phyloP scores from a whole-genome alignment of 805 yeast genomes.

The Wickerhamomyces bisporus region DNA sequence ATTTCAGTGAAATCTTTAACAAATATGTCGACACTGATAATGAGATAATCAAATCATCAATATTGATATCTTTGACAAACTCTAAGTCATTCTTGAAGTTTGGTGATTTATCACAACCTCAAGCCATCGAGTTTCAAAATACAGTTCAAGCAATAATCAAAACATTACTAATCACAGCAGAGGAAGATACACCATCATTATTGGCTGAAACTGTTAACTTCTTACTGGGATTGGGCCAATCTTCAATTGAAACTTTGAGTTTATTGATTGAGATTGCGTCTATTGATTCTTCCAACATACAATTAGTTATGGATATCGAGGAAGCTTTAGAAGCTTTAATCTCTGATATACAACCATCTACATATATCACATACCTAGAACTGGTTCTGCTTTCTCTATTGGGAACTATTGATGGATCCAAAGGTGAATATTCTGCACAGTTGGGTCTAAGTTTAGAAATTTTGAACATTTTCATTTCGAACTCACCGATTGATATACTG shows the following conservation, averaged over 20 bases:
- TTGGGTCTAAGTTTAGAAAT: slow-evolving; percentile 53
- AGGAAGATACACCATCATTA: slow-evolving; percentile 75
- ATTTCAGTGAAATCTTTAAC: not conserved
- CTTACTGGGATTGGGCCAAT: slow-evolving; percentile 39
- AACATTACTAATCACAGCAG: slow-evolving; percentile 49
- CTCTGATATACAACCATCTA: slow-evolving; percentile 36
- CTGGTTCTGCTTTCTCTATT: slow-evolving; percentile 48
- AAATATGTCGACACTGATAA: too few relatives aligned
- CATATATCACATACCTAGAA: slow-evolving; percentile 44
- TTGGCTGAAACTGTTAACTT: slow-evolving; percentile 65
- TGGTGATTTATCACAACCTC: slow-evolving; percentile 16
- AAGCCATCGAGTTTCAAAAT: slow-evolving; percentile 7
- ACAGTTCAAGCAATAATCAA: slow-evolving; percentile 19
- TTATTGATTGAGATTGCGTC: slow-evolving; percentile 61
- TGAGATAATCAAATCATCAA: slow-evolving; percentile 22
- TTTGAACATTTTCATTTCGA: slow-evolving; percentile 44
- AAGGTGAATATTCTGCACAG: slow-evolving; percentile 52
- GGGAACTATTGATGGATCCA: slow-evolving; percentile 28
- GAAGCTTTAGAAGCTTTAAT: slow-evolving; percentile 65
- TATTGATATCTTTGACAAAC: slow-evolving; percentile 48
- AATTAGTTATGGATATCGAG: slow-evolving; percentile 57
- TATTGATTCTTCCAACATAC: slow-evolving; percentile 71
- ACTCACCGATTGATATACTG: slow-evolving; percentile 37
- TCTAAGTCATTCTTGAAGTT: slow-evolving; percentile 38
- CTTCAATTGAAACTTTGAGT: slow-evolving; percentile 34